Evolutionary conservation across 163 green algal species (phyloP), one percentile per base, ranked within the genome.

Genomic region (Scenedesmus sp.): DNA sequence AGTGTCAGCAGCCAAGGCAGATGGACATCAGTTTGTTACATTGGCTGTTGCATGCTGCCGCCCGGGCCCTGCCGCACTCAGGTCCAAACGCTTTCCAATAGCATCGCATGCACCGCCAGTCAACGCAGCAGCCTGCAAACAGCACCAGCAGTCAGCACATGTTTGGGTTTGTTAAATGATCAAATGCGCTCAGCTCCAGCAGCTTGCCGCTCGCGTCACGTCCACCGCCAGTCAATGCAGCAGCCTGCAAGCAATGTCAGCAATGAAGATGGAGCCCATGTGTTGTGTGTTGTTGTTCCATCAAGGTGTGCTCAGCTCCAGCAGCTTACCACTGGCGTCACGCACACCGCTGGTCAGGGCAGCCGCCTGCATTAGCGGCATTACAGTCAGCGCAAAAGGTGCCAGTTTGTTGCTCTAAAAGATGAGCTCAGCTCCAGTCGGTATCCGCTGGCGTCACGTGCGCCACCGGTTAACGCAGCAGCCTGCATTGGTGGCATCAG

Each of bases 381-480:
- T 64, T 64, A 10, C 59, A 64, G 59, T 15, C 34, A 46, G 34
- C 34, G 34, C 34, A 46, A 46, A 46, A 46, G 34, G 34, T 46
- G 34, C 34, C 34, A 46, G 34, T 46, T 46, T 46, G 34, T 46
- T 46, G 34, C 34, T 46, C 34, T 46, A 0, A 46, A 46, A 46
- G 34, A 46, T 9, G 26, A 4, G 55, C 7, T 67, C 3, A 91
- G 74, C 76, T 91, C 52, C 34, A 91, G 26, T 16, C 87, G 87
- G 18, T 87, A n/a, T 2, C 87, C 87, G 34, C 34, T 46, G 34
- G 34, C 34, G 34, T 91, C 87, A 20, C 74, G 56, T 1, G 87
- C 87, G 62, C 87, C 87, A 26, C 87, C 87, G 46, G n/a, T 82
- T 2, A 87, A 34, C 13, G 87, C 87, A 15, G 87, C 87, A 55